Conservation (phyloP, 1,139 yeast genomes). For the Williopsis jadinii region DNA sequence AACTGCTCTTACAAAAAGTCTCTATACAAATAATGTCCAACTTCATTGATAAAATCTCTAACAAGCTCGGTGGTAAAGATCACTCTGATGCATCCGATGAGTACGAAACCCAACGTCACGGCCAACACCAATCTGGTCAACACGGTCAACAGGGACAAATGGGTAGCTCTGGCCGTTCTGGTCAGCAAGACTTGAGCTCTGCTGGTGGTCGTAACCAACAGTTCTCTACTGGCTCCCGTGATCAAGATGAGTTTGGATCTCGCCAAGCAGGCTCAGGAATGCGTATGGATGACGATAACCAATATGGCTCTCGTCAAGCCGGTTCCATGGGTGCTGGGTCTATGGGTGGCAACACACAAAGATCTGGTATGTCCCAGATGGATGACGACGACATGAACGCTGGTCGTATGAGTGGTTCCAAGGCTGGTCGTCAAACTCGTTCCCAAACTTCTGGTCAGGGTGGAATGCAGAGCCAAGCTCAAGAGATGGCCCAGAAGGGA, state of each 20-base stretch:
- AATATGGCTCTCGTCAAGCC: neutral
- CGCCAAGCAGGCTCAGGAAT: neutral
- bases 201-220: slow-evolving; percentile 14
- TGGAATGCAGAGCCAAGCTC: slow-evolving; percentile 13
- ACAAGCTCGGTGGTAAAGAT: slow-evolving; percentile 16
- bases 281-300: too few relatives aligned
- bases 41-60: slow-evolving; percentile 20
- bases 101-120: slow-evolving; percentile 1
- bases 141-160: neutral
- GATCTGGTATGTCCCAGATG: neutral
- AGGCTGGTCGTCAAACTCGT: slow-evolving; percentile 5
- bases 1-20: too few relatives aligned
- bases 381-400: slow-evolving; percentile 4
- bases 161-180: slow-evolving; percentile 8
- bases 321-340: slow-evolving; percentile 4
- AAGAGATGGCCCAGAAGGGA: slow-evolving; percentile 17
- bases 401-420: slow-evolving; percentile 3
- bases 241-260: too few relatives aligned
- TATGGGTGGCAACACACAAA: neutral
- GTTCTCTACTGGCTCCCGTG: slow-evolving; percentile 7
- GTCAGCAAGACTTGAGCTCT: slow-evolving; percentile 15
- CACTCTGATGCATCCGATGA: neutral
- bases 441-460: slow-evolving; percentile 8
- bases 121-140: slow-evolving; percentile 1
- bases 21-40: slow-evolving; percentile 15